Evolutionary conservation across 2,329 filamentous ascomycete genomes (phyloP).

Genomic region (Periconia sp.): DNA sequence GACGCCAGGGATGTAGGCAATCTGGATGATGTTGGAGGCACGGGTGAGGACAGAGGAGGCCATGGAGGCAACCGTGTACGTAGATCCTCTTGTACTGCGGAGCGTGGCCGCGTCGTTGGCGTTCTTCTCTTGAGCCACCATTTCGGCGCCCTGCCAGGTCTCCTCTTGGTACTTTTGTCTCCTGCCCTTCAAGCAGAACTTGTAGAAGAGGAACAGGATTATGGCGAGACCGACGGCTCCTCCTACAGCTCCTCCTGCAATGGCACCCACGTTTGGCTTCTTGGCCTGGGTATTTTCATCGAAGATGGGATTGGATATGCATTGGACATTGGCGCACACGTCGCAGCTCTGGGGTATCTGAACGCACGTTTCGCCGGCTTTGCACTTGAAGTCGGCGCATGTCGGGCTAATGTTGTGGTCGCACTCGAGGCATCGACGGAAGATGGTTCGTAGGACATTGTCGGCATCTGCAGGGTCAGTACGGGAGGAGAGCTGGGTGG

Average conservation of each 20-base stretch:
- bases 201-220: slow-evolving; percentile 79
- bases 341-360: slow-evolving; percentile 62
- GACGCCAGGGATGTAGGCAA: slow-evolving; percentile 96
- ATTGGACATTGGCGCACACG: slow-evolving; percentile 60
- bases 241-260: slow-evolving; percentile 88
- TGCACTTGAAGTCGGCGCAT: slow-evolving; percentile 60
- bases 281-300: slow-evolving; percentile 21
- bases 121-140: slow-evolving; percentile 56
- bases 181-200: slow-evolving; percentile 81
- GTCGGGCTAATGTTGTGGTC: slow-evolving; percentile 49
- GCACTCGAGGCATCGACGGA: slow-evolving; percentile 64
- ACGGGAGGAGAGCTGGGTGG: not conserved
- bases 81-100: slow-evolving; percentile 69
- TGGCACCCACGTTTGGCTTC: slow-evolving; percentile 73
- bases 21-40: slow-evolving; percentile 98
- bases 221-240: slow-evolving; percentile 76
- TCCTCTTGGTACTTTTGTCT: slow-evolving; percentile 63
- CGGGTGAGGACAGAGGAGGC: slow-evolving; percentile 93
- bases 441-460: slow-evolving; percentile 46
- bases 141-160: slow-evolving; percentile 58
- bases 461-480: slow-evolving; percentile 34
- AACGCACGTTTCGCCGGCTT: slow-evolving; percentile 58
- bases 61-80: slow-evolving; percentile 85
- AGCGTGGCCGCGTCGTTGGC: slow-evolving; percentile 59
- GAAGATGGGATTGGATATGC: slow-evolving; percentile 47